Evolutionary conservation across 2,329 filamentous ascomycete species (phyloP).

Genomic region (Colletotrichum truncatum): DNA sequence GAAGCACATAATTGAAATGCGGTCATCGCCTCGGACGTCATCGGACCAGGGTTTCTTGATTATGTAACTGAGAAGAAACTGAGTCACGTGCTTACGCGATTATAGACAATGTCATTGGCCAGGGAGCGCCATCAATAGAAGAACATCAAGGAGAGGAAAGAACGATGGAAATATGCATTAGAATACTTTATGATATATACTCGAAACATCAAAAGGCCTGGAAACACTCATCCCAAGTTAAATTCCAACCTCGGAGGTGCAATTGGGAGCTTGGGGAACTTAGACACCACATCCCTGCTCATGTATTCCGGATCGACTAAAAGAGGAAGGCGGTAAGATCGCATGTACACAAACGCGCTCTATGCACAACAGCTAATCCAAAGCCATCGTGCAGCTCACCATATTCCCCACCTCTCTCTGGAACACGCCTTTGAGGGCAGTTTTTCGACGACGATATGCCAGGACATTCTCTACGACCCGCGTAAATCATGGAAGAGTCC

Average conservation of each 20-base stretch:
- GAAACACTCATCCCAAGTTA: no score
- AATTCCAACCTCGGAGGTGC: no score
- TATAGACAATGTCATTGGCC: no score
- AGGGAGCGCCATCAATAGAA: no score
- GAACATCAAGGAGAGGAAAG: no score
- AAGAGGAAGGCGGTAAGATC: conserved; percentile 34
- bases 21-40: conserved; percentile 42
- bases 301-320: neutral
- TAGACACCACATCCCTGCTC: neutral
- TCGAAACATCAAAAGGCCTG: no score
- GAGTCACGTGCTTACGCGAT: conserved; percentile 23
- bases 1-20: conserved; percentile 14
- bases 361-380: neutral
- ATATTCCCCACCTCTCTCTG: neutral
- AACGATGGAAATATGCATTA: no score
- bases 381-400: neutral
- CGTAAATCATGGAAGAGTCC: conserved; percentile 56
- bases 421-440: neutral
- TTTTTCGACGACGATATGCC: neutral
- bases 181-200: no score
- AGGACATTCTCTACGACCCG: neutral
- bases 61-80: neutral
- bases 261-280: neutral
- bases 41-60: conserved; percentile 34
- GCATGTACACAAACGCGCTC: conserved; percentile 29